Evolutionary conservation across 768 basidiomycete species (phyloP).

Genomic region (Melanogaster broomeanus): DNA sequence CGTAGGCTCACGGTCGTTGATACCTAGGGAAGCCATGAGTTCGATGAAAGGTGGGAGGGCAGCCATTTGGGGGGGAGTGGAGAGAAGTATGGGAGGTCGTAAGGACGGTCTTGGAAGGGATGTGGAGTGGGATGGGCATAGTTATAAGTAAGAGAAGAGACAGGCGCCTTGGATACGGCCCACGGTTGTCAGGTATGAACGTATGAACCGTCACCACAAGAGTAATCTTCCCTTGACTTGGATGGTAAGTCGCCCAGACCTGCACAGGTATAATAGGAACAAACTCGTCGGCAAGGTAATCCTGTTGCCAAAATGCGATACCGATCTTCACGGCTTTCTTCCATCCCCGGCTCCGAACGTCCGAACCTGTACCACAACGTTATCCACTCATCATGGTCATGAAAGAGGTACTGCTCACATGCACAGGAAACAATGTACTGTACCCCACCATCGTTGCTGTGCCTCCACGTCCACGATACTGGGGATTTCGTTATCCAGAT

Average conservation of each 20-base stretch:
- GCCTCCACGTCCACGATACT: too few relatives aligned
- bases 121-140: slow-evolving; percentile 13
- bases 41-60: slow-evolving; percentile 85
- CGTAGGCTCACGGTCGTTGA: slow-evolving; percentile 53
- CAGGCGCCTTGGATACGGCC: slow-evolving; percentile 35
- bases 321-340: slow-evolving; percentile 19
- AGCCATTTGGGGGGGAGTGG: slow-evolving; percentile 52
- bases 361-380: too few relatives aligned
- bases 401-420: too few relatives aligned
- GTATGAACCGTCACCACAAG: slow-evolving; percentile 33
- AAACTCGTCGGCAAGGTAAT: slow-evolving; percentile 68
- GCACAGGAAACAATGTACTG: too few relatives aligned
- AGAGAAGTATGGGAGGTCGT: slow-evolving; percentile 19
- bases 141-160: slow-evolving; percentile 27
- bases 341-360: slow-evolving; percentile 17
- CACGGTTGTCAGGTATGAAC: slow-evolving; percentile 35
- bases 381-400: too few relatives aligned
- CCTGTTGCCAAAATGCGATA: slow-evolving; percentile 7
- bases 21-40: slow-evolving; percentile 82
- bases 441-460: too few relatives aligned
- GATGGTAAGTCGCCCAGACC: slow-evolving; percentile 22
- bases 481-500: too few relatives aligned
- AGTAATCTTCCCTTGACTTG: slow-evolving; percentile 21
- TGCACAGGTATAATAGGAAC: slow-evolving; percentile 41
- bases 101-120: slow-evolving; percentile 16